A percentile compares a stretch with the other conserved stretches of the same genome.
phyloP scores from a whole-genome alignment of 345 rosid species.

The Melaleuca quinquenervia region DNA sequence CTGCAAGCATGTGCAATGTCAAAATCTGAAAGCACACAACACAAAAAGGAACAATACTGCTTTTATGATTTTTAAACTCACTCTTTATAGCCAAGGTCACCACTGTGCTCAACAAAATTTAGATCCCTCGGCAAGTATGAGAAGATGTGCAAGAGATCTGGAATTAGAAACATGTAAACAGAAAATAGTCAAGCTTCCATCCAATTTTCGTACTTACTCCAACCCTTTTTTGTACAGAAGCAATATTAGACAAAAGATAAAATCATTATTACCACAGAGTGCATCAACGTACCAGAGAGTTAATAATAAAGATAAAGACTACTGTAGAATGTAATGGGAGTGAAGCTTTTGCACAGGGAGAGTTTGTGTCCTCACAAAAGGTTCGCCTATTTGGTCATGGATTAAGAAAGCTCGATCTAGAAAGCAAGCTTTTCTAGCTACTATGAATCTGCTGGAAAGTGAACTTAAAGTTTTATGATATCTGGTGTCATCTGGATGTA shows the following conservation, averaged over 20 bases:
- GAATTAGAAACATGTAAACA: slow-evolving; percentile 8
- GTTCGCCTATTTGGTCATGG: neutral
- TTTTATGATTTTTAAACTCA: slow-evolving; percentile 23
- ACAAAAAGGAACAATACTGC: neutral
- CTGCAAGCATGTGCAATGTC: slow-evolving; percentile 19
- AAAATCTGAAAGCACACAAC: neutral
- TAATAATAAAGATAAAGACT: neutral
- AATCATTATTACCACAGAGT: neutral
- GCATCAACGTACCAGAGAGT: neutral
- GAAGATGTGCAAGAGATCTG: slow-evolving; percentile 88
- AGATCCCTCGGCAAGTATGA: slow-evolving; percentile 87
- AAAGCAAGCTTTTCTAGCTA: neutral
- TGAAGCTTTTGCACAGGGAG: neutral
- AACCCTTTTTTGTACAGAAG: neutral
- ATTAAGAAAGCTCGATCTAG: neutral
- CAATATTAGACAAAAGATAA: neutral
- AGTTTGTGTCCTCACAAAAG: neutral
- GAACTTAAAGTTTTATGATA: neutral
- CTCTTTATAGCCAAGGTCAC: slow-evolving; percentile 94
- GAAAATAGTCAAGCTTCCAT: neutral
- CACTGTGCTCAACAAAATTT: slow-evolving; percentile 92
- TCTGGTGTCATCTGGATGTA: neutral
- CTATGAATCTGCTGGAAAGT: neutral
- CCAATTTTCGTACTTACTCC: neutral
- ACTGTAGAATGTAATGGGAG: neutral